Conservation (phyloP, 805 yeast genomes). For the Candida golubevii region DNA sequence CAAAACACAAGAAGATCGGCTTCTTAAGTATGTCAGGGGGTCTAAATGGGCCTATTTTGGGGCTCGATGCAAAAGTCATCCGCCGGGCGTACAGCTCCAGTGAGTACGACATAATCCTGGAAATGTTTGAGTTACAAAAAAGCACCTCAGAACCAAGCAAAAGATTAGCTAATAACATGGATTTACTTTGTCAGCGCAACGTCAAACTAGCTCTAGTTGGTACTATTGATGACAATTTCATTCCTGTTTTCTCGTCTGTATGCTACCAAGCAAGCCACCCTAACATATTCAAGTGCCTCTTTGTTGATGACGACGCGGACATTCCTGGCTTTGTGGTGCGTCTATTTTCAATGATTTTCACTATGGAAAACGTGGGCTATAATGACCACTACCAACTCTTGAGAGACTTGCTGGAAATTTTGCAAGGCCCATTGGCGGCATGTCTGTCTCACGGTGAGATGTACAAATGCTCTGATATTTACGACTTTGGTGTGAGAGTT, state of each 20-base stretch:
- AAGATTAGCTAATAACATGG: constrained; percentile 19
- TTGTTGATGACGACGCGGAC: constrained; percentile 15
- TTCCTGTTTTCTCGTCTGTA: constrained; percentile 33
- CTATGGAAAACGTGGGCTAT: constrained; percentile 35
- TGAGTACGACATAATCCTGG: constrained; percentile 35
- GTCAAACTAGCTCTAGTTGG: constrained; percentile 37
- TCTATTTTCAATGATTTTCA: constrained; percentile 26
- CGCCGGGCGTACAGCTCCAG: constrained; percentile 32
- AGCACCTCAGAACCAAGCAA: constrained; percentile 16
- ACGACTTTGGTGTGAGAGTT: constrained; percentile 27
- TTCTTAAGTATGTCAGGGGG: constrained; percentile 36
- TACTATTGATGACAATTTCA: constrained; percentile 31
- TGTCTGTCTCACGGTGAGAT: constrained; percentile 24
- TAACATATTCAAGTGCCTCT: constrained; percentile 30
- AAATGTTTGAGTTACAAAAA: constrained; percentile 32
- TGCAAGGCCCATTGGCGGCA: constrained; percentile 20
- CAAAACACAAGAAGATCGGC: constrained; percentile 23
- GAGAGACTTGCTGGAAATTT: constrained; percentile 26
- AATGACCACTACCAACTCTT: constrained; percentile 27
- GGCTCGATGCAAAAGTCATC: constrained; percentile 33
- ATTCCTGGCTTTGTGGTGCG: constrained; percentile 27
- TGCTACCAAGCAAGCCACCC: constrained; percentile 31
- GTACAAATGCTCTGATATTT: constrained; percentile 22
- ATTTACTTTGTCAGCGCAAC: constrained; percentile 19
- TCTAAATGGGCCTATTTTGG: constrained; percentile 28